A percentile compares a stretch with the other conserved stretches of the same genome.
These are phyloP conservation scores for Alternaria sp. DNA, from an alignment of 2,329 filamentous ascomycete genomes.

Conservation along the genomic window DNA sequence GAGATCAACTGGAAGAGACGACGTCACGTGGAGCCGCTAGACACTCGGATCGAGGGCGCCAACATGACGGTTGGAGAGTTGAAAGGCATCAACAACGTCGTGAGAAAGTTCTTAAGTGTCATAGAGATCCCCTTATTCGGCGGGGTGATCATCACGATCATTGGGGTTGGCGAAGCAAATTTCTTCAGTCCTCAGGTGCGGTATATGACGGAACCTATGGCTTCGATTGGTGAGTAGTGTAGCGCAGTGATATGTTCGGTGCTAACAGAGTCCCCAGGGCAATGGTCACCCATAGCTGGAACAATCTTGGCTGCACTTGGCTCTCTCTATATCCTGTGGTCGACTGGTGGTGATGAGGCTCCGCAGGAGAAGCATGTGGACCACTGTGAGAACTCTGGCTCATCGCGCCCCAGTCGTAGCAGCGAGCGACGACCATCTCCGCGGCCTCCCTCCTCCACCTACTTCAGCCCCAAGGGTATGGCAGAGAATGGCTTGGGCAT, in stretches of 20 bases:
- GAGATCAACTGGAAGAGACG: conserved; percentile 65
- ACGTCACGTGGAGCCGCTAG: conserved; percentile 42
- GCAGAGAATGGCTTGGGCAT: conserved; percentile 13
- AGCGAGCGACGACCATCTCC: conserved; percentile 12
- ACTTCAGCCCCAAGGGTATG: neutral
- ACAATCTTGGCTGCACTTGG: conserved; percentile 64
- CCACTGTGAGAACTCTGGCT: conserved; percentile 4
- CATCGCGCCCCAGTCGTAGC: conserved; percentile 30
- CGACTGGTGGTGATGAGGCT: conserved; percentile 44
- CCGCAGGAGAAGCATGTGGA: conserved; percentile 13
- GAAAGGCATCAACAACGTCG: conserved; percentile 49
- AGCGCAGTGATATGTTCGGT: neutral
- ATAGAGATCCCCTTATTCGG: conserved; percentile 66
- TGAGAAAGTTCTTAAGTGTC: conserved; percentile 47
- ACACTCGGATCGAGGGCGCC: conserved; percentile 59
- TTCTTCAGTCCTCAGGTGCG: conserved; percentile 64
- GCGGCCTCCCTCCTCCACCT: neutral
- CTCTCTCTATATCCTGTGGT: conserved; percentile 61
- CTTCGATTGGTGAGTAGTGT: conserved; percentile 56
- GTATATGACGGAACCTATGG: conserved; percentile 68
- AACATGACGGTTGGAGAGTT: conserved; percentile 62
- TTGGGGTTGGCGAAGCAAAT: conserved; percentile 68
- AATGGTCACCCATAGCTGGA: conserved; percentile 67
- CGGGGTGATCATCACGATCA: conserved; percentile 63
- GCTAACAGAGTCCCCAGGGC: conserved; percentile 31